phyloP scores from a whole-genome alignment of 2,329 filamentous ascomycete species.

The Tolypocladium pustulatum region DNA sequence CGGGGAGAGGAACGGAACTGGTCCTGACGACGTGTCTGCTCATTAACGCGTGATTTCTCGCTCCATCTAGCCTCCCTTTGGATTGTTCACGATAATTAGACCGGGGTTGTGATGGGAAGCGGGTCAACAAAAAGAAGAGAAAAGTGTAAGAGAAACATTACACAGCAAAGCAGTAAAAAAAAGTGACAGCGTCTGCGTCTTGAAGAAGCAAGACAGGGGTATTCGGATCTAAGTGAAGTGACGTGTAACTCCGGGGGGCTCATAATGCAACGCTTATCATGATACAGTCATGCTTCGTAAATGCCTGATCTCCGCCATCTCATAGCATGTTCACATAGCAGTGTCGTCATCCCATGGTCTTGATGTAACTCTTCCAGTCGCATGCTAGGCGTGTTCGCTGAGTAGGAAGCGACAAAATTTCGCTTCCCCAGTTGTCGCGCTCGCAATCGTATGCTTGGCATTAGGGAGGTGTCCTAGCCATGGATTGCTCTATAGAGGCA shows the following conservation, averaged over 20 bases:
- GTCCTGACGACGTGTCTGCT: constrained; percentile 29
- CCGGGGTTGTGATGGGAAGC: not conserved
- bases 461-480: constrained; percentile 24
- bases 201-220: constrained; percentile 20
- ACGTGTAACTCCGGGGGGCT: constrained; percentile 8
- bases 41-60: constrained; percentile 17
- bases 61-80: not conserved
- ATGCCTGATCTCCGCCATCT: not conserved
- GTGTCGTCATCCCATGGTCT: not conserved
- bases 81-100: not conserved
- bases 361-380: not conserved
- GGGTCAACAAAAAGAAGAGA: not conserved
- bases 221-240: constrained; percentile 28
- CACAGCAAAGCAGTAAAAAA: not conserved
- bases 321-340: not conserved
- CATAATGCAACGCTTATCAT: constrained; percentile 5
- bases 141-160: not conserved
- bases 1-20: constrained; percentile 44
- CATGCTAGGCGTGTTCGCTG: not conserved
- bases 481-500: constrained; percentile 50
- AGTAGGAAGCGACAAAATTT: not conserved
- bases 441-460: not conserved
- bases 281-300: constrained; percentile 16
- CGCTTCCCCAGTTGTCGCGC: not conserved
- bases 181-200: not conserved